Conservation (phyloP, 164 flowering plant genomes). For the Echeveria elegans region DNA sequence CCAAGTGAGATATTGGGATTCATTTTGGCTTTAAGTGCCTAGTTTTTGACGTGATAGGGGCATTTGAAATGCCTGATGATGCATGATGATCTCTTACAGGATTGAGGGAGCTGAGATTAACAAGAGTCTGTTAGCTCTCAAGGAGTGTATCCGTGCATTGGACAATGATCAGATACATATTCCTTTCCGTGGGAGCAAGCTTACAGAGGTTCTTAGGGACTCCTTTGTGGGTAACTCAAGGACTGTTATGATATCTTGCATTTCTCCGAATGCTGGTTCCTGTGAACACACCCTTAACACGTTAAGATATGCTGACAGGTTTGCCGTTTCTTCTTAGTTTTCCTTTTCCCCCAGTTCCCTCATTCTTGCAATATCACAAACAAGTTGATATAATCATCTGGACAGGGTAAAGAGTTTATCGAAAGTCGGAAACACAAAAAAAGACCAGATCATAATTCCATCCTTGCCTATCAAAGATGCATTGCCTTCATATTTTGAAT, state of each 20-base stretch:
- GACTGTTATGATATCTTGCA: conserved; percentile 99
- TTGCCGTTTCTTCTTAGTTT: background rate
- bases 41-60: background rate
- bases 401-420: conserved; percentile 92
- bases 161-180: conserved; percentile 99
- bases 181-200: conserved; percentile 99
- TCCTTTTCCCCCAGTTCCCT: background rate
- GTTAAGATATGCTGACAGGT: conserved; percentile 99
- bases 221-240: conserved; percentile 97
- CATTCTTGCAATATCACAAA: background rate
- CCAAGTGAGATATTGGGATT: background rate
- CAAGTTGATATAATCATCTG: conserved; percentile 6
- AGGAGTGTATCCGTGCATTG: conserved; percentile 99
- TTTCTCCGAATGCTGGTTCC: conserved; percentile 97
- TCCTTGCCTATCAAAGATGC: conserved; percentile 41
- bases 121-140: conserved; percentile 96
- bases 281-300: conserved; percentile 99
- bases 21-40: background rate
- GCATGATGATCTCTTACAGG: conserved; percentile 30
- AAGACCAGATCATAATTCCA: conserved; percentile 45
- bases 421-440: conserved; percentile 71
- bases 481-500: conserved; percentile 28
- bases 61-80: background rate
- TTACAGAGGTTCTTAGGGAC: conserved; percentile 98
- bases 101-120: conserved; percentile 99